Evolutionary conservation across 768 basidiomycete species (phyloP).

Genomic region (Ephemerocybe angulata): DNA sequence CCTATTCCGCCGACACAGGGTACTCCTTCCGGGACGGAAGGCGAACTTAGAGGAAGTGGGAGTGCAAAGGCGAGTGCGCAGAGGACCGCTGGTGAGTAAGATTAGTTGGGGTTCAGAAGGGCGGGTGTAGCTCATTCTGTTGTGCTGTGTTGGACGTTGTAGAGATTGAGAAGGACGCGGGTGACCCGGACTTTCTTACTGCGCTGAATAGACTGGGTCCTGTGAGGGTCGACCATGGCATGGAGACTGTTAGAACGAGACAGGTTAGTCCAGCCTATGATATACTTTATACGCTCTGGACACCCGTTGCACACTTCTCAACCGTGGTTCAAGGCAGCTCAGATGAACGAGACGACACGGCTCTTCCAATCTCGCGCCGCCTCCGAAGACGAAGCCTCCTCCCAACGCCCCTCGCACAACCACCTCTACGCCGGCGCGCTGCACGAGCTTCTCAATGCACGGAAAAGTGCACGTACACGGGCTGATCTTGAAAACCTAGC

Average conservation of each 20-base stretch:
- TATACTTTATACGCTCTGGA: conserved; percentile 5
- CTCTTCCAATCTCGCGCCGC: conserved; percentile 52
- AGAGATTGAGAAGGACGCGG: conserved; percentile 65
- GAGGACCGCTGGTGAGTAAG: conserved; percentile 42
- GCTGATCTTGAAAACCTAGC: conserved; percentile 50
- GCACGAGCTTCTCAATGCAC: conserved; percentile 57
- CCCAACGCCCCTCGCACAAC: conserved; percentile 41
- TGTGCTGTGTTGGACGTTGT: neutral
- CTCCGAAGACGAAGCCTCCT: conserved; percentile 54
- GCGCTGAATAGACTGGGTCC: conserved; percentile 64
- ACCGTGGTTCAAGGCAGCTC: conserved; percentile 15
- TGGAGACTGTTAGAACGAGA: neutral
- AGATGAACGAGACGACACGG: conserved; percentile 29
- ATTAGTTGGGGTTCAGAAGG: neutral
- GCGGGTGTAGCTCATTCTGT: neutral
- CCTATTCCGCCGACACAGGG: conserved; percentile 9
- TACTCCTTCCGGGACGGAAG: conserved; percentile 2
- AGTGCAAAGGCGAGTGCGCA: conserved; percentile 43
- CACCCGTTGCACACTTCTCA: neutral
- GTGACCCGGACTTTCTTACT: conserved; percentile 66
- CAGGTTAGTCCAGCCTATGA: conserved; percentile 3
- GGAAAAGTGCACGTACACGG: conserved; percentile 43
- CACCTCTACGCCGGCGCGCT: conserved; percentile 52
- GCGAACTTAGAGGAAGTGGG: too few relatives aligned
- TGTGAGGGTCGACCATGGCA: conserved; percentile 62